Percentiles rank a stretch among this genome's conserved stretches.
These are phyloP conservation scores for Boletellus sp. DNA, from an alignment of 768 basidiomycete species.

Conservation along the genomic window DNA sequence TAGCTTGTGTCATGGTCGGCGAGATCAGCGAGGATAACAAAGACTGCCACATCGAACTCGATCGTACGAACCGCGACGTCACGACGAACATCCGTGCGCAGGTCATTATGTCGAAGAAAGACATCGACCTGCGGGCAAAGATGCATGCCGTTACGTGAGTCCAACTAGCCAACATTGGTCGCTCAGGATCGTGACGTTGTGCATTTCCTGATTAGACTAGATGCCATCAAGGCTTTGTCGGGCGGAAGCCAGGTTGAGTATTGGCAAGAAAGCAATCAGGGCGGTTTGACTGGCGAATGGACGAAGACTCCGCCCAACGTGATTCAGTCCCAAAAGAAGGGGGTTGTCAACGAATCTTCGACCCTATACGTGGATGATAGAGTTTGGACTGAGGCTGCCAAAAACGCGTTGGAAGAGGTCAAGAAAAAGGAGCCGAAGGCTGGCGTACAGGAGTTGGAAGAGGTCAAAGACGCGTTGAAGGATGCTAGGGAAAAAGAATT, in stretches of 20 bases:
- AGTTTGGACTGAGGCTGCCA: neutral
- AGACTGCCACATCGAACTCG: neutral
- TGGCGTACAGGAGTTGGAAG: too few relatives aligned
- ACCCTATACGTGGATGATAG: constrained; percentile 11
- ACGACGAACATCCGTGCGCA: constrained; percentile 12
- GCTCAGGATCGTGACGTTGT: neutral
- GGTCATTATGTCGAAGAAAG: constrained; percentile 2
- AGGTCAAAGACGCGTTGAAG: too few relatives aligned
- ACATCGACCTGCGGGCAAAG: neutral
- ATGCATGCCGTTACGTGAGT: constrained; percentile 11
- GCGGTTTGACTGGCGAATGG: neutral
- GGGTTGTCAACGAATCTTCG: constrained; percentile 4
- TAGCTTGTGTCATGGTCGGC: constrained; percentile 6
- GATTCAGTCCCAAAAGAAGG: neutral
- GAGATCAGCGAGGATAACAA: constrained; percentile 2
- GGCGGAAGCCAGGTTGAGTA: neutral
- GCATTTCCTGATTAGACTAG: neutral
- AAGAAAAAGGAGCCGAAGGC: too few relatives aligned
- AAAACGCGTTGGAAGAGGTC: neutral
- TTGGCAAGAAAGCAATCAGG: neutral
- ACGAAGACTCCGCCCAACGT: neutral
- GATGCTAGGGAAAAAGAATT: too few relatives aligned
- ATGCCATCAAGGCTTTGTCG: constrained; percentile 1
- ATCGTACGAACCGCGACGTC: neutral
- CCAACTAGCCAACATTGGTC: neutral